These are phyloP conservation scores for Leucocoprinus gongylophorus DNA, from an alignment of 1,284 basidiomycete genomes.

Conservation along the genomic window DNA sequence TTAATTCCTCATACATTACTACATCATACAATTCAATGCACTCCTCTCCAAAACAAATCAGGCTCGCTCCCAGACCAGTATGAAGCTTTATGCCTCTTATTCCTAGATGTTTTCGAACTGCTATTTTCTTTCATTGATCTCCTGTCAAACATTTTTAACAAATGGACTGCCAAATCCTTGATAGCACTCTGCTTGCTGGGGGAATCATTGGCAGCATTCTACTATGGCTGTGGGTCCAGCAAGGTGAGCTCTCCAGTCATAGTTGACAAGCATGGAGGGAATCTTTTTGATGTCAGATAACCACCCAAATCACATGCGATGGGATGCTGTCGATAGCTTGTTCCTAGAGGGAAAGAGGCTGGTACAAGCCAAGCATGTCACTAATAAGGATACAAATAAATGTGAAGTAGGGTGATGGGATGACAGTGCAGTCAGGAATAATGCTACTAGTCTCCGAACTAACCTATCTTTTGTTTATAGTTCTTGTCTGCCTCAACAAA, in stretches of 20 bases:
- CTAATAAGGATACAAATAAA: too few relatives aligned
- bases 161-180: conserved; percentile 30
- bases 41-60: conserved; percentile 11
- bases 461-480: conserved; percentile 84
- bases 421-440: too few relatives aligned
- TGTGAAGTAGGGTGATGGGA: too few relatives aligned
- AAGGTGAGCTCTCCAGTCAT: too few relatives aligned
- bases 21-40: not conserved
- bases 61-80: conserved; percentile 28
- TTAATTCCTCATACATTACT: conserved; percentile 23
- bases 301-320: too few relatives aligned
- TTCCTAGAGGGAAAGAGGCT: too few relatives aligned
- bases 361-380: too few relatives aligned
- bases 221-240: too few relatives aligned
- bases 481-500: conserved; percentile 96
- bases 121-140: conserved; percentile 31
- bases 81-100: conserved; percentile 23
- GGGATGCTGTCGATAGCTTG: too few relatives aligned
- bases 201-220: conserved; percentile 24
- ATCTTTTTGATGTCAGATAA: too few relatives aligned
- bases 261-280: too few relatives aligned
- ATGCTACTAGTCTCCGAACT: too few relatives aligned
- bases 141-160: conserved; percentile 30
- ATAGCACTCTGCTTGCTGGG: conserved; percentile 27
- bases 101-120: conserved; percentile 29